phyloP scores from a whole-genome alignment of 345 rosid genomes.

The Brassica rapa region DNA sequence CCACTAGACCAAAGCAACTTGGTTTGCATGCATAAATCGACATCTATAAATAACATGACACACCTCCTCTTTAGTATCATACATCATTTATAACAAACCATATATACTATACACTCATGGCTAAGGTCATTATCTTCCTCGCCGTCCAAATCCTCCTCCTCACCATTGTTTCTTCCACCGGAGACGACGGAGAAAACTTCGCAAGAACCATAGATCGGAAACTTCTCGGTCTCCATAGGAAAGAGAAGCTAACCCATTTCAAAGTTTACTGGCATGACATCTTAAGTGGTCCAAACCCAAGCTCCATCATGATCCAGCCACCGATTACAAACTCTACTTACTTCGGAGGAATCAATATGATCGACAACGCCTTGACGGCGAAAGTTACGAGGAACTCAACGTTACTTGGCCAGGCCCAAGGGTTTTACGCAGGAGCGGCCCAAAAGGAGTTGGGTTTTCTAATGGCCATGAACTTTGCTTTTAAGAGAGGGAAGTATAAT shows the following conservation, averaged over 20 bases:
- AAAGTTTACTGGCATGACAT: too few species aligned
- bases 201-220: too few species aligned
- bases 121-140: conserved; percentile 29
- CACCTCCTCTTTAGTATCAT: neutral
- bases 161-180: conserved; percentile 14
- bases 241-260: too few species aligned
- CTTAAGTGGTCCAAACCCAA: conserved; percentile 48
- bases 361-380: conserved; percentile 66
- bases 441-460: conserved; percentile 59
- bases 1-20: too few species aligned
- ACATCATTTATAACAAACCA: conserved; percentile 5
- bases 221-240: too few species aligned
- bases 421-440: conserved; percentile 54
- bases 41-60: conserved; percentile 21
- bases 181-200: neutral
- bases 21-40: neutral
- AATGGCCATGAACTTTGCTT: conserved; percentile 74
- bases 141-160: conserved; percentile 25
- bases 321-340: conserved; percentile 39
- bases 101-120: conserved; percentile 10
- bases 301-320: conserved; percentile 44
- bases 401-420: conserved; percentile 12
- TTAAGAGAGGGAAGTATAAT: conserved; percentile 64
- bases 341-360: conserved; percentile 58
- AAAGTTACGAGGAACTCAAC: conserved; percentile 21